These are phyloP conservation scores for Lindgomyces ingoldianus DNA, from an alignment of 495 filamentous ascomycete genomes.

Conservation along the genomic window DNA sequence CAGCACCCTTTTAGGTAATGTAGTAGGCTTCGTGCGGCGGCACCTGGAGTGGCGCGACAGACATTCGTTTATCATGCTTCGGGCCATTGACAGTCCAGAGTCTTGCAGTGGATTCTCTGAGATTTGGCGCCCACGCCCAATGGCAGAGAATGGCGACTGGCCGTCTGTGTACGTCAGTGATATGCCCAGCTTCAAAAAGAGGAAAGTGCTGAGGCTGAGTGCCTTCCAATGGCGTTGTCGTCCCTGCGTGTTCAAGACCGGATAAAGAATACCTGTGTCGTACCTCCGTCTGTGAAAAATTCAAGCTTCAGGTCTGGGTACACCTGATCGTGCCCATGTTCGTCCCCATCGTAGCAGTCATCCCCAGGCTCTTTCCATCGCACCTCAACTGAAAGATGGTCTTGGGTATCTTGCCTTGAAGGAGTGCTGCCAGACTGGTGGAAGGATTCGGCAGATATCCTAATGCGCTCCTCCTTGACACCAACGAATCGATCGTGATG, in stretches of 20 bases:
- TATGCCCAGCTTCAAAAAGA: background rate
- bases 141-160: constrained; percentile 34
- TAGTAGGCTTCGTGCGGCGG: constrained; percentile 6
- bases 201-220: background rate
- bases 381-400: constrained; percentile 34
- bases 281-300: constrained; percentile 35
- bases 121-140: constrained; percentile 32
- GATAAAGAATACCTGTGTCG: background rate
- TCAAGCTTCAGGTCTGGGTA: constrained; percentile 35
- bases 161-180: constrained; percentile 24
- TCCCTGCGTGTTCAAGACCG: no score
- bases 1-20: constrained; percentile 22
- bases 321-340: constrained; percentile 22
- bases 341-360: constrained; percentile 7
- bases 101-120: constrained; percentile 30
- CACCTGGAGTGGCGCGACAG: constrained; percentile 27
- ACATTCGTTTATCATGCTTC: constrained; percentile 26
- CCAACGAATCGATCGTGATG: constrained; percentile 30
- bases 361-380: constrained; percentile 20
- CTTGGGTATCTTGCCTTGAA: constrained; percentile 9
- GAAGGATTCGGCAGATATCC: constrained; percentile 28
- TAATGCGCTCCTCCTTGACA: constrained; percentile 22
- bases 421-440: background rate
- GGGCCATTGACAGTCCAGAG: constrained; percentile 14
- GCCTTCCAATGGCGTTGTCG: no score